Base-by-base conservation (phyloP, 768 basidiomycete species). In the Termitomyces titanicus region DNA sequence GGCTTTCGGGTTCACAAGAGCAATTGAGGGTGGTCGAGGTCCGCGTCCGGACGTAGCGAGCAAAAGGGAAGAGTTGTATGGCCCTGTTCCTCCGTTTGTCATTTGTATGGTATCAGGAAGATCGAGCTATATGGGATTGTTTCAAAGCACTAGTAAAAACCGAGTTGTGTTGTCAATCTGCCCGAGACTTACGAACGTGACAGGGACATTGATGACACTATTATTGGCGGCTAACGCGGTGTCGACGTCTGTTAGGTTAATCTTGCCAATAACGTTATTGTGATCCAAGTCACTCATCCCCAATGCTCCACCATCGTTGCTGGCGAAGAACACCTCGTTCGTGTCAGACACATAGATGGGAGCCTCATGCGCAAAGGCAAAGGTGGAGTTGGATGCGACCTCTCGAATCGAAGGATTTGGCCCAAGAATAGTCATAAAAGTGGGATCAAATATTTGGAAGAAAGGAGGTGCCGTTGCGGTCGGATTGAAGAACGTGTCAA, bases 361-460 rank as follows among this genome's bases (percentile, higher is more conserved):
- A 2, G 87, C 90, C 69, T 93, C 91, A 64, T 92, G 89, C 17
- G 88, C 89, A 58, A 89, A 83, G 3, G 85, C 85, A 66, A 84
- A 85, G 3, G 76, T 80, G 3, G 78, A 76, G 55, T 83, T 81
- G 8, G 79, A 77, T 0, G 83, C 82, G 45, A 93, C 79, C 55
- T 80, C 66, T 3, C 79, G 76, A 47, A 92, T 77, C 0, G 78
- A 78, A 6, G 89, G 82, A 24, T 72, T 69, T 4, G 67, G 58
- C 1, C 88, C 89, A 1, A 89, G 77, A 53, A 90, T 72, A 7
- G 66, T 53, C 42, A 86, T 70, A 68, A 92, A 90, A n/a, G 68
- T 61, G n/a, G 51, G 46, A 56, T 79, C 69, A 54, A 78, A 77
- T 52, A 79, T 69, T 58, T 78, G 76, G 69, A 90, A 86, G 62